Evolutionary conservation across 441 rosid genomes (phyloP).

Genomic region (Arabidopsis lyrata): DNA sequence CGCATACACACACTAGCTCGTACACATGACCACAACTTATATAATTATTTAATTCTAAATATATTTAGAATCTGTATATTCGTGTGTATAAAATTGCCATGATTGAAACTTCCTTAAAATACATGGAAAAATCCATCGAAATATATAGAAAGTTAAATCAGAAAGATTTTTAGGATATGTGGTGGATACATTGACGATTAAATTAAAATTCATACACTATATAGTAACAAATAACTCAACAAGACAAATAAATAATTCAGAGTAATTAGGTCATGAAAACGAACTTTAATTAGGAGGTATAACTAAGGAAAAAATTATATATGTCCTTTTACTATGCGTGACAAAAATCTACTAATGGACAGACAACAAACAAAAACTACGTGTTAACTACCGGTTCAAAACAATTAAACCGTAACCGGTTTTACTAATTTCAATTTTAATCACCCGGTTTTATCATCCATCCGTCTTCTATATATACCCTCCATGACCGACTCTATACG

Average conservation of each 20-base stretch:
- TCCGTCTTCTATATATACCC: slow-evolving; percentile 33
- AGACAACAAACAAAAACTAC: slow-evolving; percentile 31
- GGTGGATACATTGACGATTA: background rate
- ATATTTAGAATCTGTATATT: background rate
- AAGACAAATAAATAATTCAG: slow-evolving; percentile 19
- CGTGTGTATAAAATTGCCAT: background rate
- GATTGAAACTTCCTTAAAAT: background rate
- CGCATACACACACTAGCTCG: background rate
- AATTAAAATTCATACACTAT: background rate
- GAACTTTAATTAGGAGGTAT: slow-evolving; percentile 24
- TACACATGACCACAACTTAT: background rate
- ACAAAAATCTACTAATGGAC: slow-evolving; percentile 29
- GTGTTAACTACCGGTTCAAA: slow-evolving; percentile 30
- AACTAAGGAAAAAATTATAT: slow-evolving; percentile 5
- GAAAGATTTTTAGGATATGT: background rate
- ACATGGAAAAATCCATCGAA: background rate
- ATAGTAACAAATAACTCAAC: background rate
- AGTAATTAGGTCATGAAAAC: slow-evolving; percentile 16
- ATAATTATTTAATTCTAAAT: background rate
- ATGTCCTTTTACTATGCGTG: slow-evolving; percentile 23
- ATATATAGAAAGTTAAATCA: background rate
- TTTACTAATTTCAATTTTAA: background rate
- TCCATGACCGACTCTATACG: slow-evolving; percentile 23
- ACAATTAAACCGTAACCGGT: slow-evolving; percentile 4
- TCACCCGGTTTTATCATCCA: slow-evolving; percentile 24